Base-by-base conservation (phyloP, 495 filamentous ascomycete genomes). In the Aspergillus olivimuriae region DNA sequence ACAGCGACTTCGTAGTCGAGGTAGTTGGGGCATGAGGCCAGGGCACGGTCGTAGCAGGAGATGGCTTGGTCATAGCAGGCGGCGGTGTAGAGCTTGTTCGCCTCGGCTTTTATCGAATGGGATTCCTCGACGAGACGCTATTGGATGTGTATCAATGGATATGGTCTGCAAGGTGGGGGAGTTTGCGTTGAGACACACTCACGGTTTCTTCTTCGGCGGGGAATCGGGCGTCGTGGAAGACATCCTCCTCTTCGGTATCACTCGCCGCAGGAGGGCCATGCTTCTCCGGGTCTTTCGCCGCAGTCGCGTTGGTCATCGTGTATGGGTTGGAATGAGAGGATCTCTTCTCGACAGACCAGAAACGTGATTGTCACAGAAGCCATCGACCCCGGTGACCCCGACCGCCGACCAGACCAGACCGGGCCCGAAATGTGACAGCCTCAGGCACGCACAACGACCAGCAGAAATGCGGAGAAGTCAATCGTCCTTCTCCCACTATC, bases 1-100 rank as follows among this genome's bases (percentile, higher is more conserved):
- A 95, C 86, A 16, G 92, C 89, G 52, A 91, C 70, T 56, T 95
- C 89, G 68, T 86, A 92, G 49, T 92, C 85, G 24, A 96, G 79
- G 57, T 95, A 95, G 50, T 78, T 84, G 2, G 92, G 92, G 47
- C 86, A 92, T 15, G 81, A 74, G 22, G 82, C 73, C 2, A 95
- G 72, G 17, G 92, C 92, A 45, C 86, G 78, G 53, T 89, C 85
- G 68, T 98, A 98, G 55, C 77, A 82, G 59, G 84, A 81, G 52
- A 96, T 86, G n/a, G 92, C 92, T 53, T 85, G 81, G 51, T 84
- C 78, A 67, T 86, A 95, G 43, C 77, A 78, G 15, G 76, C 76
- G 10, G 75, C 75, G 2, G 73, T 66, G 62, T 95, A 98, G 18
- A 89, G 72, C 15, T 72, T 52, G 58, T 95, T 98, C 8, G 89